Evolutionary conservation across 495 filamentous ascomycete species (phyloP), one percentile per base, ranked within the genome.

Genomic region (Massariosphaeria phaeospora): DNA sequence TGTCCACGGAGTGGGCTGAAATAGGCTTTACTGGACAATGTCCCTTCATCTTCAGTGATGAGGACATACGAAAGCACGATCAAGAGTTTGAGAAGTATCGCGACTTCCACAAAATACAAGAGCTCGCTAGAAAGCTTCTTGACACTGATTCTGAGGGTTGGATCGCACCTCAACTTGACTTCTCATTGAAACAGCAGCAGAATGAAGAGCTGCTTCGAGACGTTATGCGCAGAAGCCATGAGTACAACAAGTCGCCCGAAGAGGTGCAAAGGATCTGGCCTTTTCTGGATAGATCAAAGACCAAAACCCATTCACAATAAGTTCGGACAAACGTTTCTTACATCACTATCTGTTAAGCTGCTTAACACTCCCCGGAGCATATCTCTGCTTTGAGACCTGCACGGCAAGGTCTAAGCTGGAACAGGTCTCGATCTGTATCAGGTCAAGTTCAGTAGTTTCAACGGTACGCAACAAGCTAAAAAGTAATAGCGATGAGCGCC

Each of bases 61-160:
- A 65, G 38, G 62, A 71, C 27, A 48, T 70, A 45, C 35, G 52
- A n/a, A 12, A 12, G 17, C 65, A 72, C 35, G 57, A 64, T n/a
- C 48, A 35, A 0, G 51, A 70, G 33, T 71, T 71, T 51, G 20
- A 52, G 13, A 51, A 63, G 49, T 71, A 74, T 48, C 30, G 66
- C 43, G 61, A 52, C 18, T 72, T 52, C 65, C 35, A 70, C 51
- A 55, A 67, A 25, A 48, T 69, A 25, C 62, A 63, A 47, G 51
- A 58, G n/a, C 64, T 72, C 30, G 66, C 63, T 7, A 27, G 56
- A 48, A 66, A 70, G 50, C 65, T 46, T 45, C 66, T 74, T n/a
- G 59, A 68, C 48, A 73, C 69, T 27, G 68, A 74, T 64, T 65
- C 64, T 1, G 70, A 74, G 45, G 70, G 68, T 1, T 74, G 68